Conservation (phyloP, 2,329 filamentous ascomycete genomes). For the Chrysoporthe deuterocubensis region DNA sequence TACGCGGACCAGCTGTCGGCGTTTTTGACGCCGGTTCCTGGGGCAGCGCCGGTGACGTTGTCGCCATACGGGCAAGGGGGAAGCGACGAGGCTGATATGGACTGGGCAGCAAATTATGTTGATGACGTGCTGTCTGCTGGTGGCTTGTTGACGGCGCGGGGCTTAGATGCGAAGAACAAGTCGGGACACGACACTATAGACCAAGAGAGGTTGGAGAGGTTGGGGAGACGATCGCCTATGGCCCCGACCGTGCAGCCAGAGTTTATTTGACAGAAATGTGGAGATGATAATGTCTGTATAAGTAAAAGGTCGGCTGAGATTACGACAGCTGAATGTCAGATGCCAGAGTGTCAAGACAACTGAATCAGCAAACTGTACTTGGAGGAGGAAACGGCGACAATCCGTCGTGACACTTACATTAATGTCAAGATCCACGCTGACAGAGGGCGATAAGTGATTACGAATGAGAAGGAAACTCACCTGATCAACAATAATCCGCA, state of each 20-base stretch:
- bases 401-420: no score
- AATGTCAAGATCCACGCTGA: no score
- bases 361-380: background rate
- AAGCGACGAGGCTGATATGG: conserved; percentile 15
- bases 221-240: conserved; percentile 1
- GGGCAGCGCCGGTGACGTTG: background rate
- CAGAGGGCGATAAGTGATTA: background rate
- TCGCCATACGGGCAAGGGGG: background rate
- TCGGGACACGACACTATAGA: background rate
- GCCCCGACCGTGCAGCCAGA: background rate
- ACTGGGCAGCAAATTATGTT: conserved; percentile 22
- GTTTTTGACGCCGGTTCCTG: conserved; percentile 23
- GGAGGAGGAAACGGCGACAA: no score
- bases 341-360: background rate
- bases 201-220: background rate
- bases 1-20: conserved; percentile 28
- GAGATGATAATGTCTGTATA: background rate
- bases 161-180: conserved; percentile 11
- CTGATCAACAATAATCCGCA: no score
- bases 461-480: background rate
- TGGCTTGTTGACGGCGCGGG: background rate
- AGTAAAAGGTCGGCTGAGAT: background rate
- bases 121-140: background rate
- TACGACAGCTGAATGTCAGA: background rate
- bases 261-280: background rate